phyloP scores from a whole-genome alignment of 2,329 filamentous ascomycete species.

The Trichophyton verrucosum region DNA sequence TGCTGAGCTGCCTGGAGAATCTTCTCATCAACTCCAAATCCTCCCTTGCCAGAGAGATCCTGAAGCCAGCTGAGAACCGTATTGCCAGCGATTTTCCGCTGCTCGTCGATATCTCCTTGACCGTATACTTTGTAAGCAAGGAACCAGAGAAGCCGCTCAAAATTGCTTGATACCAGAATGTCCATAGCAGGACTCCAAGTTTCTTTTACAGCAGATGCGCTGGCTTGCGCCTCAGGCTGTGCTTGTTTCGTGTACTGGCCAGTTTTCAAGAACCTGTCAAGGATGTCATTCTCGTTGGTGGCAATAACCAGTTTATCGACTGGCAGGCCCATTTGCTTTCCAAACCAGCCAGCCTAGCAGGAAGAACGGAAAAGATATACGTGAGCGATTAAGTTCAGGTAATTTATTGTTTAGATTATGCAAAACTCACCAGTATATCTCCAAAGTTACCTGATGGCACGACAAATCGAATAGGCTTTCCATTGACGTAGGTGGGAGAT shows the following conservation, averaged over 20 bases:
- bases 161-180: conserved; percentile 91
- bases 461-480: conserved; percentile 57
- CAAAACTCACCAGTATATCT: conserved; percentile 52
- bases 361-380: neutral
- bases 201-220: conserved; percentile 62
- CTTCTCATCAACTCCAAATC: conserved; percentile 66
- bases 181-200: conserved; percentile 95
- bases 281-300: conserved; percentile 95
- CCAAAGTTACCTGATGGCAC: conserved; percentile 96
- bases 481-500: conserved; percentile 48
- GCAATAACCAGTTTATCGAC: conserved; percentile 80
- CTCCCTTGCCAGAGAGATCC: conserved; percentile 66
- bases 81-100: conserved; percentile 48
- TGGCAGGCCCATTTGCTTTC: conserved; percentile 77
- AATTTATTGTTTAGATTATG: neutral
- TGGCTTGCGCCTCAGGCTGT: conserved; percentile 6
- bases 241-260: conserved; percentile 77
- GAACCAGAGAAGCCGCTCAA: conserved; percentile 92
- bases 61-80: conserved; percentile 68
- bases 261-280: conserved; percentile 87
- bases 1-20: conserved; percentile 58
- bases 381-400: neutral
- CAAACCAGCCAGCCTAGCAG: conserved; percentile 60
- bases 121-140: conserved; percentile 63
- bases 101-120: conserved; percentile 41